Evolutionary conservation across 768 basidiomycete genomes (phyloP).

Genomic region (Myochromella boudieri): DNA sequence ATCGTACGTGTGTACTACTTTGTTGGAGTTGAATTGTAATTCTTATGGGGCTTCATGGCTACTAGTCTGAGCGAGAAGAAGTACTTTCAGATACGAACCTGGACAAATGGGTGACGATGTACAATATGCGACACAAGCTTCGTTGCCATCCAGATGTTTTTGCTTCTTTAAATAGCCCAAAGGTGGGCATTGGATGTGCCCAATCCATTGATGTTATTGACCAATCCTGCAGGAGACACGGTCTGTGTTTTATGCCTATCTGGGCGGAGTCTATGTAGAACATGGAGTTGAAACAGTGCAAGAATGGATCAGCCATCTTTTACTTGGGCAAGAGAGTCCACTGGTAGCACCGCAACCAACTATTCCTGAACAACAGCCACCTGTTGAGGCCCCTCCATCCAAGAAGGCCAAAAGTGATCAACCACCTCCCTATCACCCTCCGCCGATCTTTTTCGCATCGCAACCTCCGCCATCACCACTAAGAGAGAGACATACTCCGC

Average conservation of each 20-base stretch:
- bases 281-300: conserved; percentile 51
- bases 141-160: conserved; percentile 43
- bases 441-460: conserved; percentile 32
- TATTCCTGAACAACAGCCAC: conserved; percentile 11
- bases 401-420: conserved; percentile 44
- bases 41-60: not conserved
- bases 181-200: conserved; percentile 33
- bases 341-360: conserved; percentile 9
- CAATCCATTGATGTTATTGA: conserved; percentile 4
- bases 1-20: conserved; percentile 50
- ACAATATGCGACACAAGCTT: conserved; percentile 47
- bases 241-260: conserved; percentile 62
- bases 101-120: conserved; percentile 47
- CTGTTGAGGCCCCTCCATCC: conserved; percentile 30
- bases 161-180: conserved; percentile 31
- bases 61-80: conserved; percentile 30
- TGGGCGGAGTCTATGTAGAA: conserved; percentile 61
- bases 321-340: conserved; percentile 20
- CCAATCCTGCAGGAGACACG: conserved; percentile 47
- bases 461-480: conserved; percentile 30
- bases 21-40: too few species aligned
- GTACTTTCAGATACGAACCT: conserved; percentile 43
- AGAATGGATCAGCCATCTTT: conserved; percentile 53
- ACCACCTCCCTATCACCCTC: conserved; percentile 20
- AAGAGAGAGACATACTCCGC: conserved; percentile 15